These are phyloP conservation scores for Sabuloglossum arenarium DNA, from an alignment of 495 filamentous ascomycete species.

Conservation along the genomic window DNA sequence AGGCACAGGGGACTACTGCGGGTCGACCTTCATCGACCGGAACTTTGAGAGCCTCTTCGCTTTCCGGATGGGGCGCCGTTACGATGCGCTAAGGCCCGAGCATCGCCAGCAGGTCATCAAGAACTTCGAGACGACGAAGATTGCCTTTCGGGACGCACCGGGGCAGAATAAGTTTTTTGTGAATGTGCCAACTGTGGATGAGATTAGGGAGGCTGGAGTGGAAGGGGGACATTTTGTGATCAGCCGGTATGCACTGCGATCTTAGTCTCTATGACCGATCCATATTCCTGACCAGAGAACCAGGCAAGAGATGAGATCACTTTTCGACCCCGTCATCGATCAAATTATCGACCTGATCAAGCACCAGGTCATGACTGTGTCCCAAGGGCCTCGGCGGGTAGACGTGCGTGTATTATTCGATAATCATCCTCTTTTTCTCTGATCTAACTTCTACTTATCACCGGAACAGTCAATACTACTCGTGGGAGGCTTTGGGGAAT, in stretches of 20 bases:
- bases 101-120: constrained; percentile 1
- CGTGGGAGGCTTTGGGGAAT: constrained; percentile 52
- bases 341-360: constrained; percentile 37
- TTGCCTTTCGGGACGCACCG: not conserved
- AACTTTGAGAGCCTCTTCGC: constrained; percentile 25
- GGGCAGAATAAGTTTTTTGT: not conserved
- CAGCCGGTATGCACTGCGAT: not conserved
- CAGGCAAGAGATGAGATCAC: constrained; percentile 23
- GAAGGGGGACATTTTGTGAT: not conserved
- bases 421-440: constrained; percentile 12
- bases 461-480: constrained; percentile 32
- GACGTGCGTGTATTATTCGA: not conserved
- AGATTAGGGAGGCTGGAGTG: not conserved
- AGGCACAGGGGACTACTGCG: constrained; percentile 33
- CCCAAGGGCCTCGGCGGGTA: not conserved
- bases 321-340: constrained; percentile 36
- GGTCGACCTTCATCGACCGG: constrained; percentile 32
- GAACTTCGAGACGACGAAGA: not conserved
- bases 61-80: constrained; percentile 13
- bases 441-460: constrained; percentile 10
- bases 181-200: not conserved
- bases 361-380: constrained; percentile 25
- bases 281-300: not conserved
- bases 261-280: not conserved
- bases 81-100: not conserved